Evolutionary conservation across 257 asterid genomes (phyloP).

Genomic region (Nicotiana obtusifolia): DNA sequence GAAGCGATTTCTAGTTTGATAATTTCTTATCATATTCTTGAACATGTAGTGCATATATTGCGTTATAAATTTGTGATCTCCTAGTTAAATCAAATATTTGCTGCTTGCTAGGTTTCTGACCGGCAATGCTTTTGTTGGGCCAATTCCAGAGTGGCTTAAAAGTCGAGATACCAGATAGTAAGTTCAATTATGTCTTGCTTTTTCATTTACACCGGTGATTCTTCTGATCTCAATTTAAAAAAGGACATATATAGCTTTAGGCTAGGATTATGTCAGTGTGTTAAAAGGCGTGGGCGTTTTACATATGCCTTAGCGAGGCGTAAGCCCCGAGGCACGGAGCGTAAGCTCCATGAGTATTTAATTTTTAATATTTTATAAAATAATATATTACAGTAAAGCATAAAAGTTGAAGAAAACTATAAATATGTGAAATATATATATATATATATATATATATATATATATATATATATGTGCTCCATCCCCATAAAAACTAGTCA

Average conservation of each 20-base stretch:
- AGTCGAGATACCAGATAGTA: constrained; percentile 24
- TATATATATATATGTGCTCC: too few relatives aligned
- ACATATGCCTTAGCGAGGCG: too few relatives aligned
- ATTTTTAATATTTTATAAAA: too few relatives aligned
- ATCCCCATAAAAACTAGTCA: too few relatives aligned
- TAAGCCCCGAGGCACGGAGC: too few relatives aligned
- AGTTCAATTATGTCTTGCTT: constrained; percentile 1
- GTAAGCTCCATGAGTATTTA: too few relatives aligned
- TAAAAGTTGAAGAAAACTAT: too few relatives aligned
- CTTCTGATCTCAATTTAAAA: background rate
- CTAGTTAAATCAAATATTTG: background rate
- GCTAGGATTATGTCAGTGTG: background rate
- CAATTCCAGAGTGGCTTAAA: constrained; percentile 35
- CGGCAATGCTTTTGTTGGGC: constrained; percentile 42
- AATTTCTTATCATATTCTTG: background rate
- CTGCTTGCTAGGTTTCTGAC: constrained; percentile 37
- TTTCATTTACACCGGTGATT: background rate
- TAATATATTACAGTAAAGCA: too few relatives aligned
- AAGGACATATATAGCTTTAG: background rate
- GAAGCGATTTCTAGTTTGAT: too few relatives aligned
- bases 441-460: too few relatives aligned
- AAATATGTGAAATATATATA: too few relatives aligned
- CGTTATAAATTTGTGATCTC: background rate
- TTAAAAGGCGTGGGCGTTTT: too few relatives aligned
- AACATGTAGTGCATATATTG: background rate